Percentiles rank a stretch among this genome's conserved stretches.
Evolutionary conservation across 345 rosid genomes (phyloP).

Genomic region (Acer campestre): DNA sequence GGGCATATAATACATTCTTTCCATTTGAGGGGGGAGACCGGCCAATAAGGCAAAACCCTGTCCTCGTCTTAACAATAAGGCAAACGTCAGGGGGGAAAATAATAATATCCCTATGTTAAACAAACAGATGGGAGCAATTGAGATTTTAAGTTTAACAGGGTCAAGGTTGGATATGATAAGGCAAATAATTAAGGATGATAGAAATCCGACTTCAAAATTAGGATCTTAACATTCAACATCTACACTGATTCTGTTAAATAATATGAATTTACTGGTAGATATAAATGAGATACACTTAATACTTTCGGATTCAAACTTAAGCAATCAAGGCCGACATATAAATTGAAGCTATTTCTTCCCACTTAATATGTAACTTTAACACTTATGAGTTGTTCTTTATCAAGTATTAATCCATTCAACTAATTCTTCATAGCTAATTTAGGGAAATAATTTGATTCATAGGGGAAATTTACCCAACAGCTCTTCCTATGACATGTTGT

Average conservation of each 20-base stretch:
- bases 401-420: background rate
- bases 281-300: background rate
- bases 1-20: no score
- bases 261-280: background rate
- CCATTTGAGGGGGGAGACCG: no score
- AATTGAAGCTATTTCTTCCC: background rate
- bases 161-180: no score
- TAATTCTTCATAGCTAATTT: background rate
- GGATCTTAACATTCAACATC: background rate
- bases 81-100: no score
- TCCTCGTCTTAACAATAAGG: no score
- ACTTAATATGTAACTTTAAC: background rate
- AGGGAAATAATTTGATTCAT: background rate
- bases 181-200: background rate
- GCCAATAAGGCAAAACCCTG: no score
- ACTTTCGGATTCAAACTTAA: background rate
- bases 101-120: background rate
- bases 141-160: no score
- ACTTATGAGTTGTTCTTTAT: background rate
- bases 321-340: background rate
- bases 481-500: constrained; percentile 75
- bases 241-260: background rate
- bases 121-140: background rate
- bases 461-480: constrained; percentile 61
- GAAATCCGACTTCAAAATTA: background rate